phyloP scores from a whole-genome alignment of 2,329 filamentous ascomycete species.

The Ophiognomonia clavigignenti-juglandacearum region DNA sequence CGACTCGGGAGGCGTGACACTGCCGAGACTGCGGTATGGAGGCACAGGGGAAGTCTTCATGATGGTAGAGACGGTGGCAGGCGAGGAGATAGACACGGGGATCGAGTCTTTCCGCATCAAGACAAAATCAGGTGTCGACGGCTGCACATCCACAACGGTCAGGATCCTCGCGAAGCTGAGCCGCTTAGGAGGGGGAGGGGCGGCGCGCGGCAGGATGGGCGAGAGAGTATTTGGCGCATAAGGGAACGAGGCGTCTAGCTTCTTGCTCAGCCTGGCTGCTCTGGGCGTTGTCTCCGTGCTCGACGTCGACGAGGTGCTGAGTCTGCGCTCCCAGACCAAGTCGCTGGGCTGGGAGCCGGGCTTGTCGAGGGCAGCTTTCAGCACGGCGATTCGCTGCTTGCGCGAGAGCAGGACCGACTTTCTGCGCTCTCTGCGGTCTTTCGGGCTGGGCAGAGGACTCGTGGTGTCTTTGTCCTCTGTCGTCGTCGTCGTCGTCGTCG shows the following conservation, averaged over 20 bases:
- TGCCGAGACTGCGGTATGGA: conserved; percentile 1
- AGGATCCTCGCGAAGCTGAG: conserved; percentile 7
- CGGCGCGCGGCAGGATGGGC: not conserved
- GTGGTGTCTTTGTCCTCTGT: no score
- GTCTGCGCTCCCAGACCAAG: conserved; percentile 10
- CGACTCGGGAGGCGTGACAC: conserved; percentile 13
- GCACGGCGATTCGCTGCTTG: conserved; percentile 6
- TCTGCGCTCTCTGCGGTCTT: conserved; percentile 14
- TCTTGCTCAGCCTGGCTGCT: conserved; percentile 20
- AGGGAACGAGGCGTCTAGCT: conserved; percentile 1
- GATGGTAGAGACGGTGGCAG: conserved; percentile 1
- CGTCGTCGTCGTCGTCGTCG: not conserved
- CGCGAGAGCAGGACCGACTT: conserved; percentile 10
- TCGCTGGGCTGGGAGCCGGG: conserved; percentile 13
- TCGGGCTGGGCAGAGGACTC: conserved; percentile 14
- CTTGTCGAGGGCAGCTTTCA: conserved; percentile 8
- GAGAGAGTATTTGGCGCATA: not conserved
- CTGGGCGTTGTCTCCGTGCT: conserved; percentile 1
- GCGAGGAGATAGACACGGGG: conserved; percentile 3
- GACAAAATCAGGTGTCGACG: not conserved
- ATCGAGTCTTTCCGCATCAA: conserved; percentile 3
- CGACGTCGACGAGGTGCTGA: conserved; percentile 8
- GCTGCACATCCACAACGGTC: conserved; percentile 13
- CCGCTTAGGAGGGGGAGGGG: not conserved
- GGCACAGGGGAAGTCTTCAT: conserved; percentile 6